Evolutionary conservation across 352 stramenopile genomes (phyloP).

Genomic region (Phytophthora litchii): DNA sequence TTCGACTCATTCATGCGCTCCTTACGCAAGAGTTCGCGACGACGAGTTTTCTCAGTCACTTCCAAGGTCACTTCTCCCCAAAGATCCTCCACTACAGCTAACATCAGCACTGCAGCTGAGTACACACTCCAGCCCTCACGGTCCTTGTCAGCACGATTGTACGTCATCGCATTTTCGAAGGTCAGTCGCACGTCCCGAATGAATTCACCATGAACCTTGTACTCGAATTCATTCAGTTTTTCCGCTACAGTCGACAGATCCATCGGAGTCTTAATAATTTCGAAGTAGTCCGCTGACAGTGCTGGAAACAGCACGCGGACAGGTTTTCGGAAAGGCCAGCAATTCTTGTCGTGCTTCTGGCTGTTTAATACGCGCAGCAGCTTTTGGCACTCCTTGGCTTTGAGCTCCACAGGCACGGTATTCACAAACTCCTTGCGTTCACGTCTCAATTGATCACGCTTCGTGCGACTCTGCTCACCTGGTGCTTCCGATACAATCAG

Average conservation of each 20-base stretch:
- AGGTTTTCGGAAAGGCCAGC: slow-evolving; percentile 85
- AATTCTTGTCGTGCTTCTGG: slow-evolving; percentile 89
- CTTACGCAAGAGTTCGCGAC: slow-evolving; percentile 73
- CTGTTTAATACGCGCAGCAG: slow-evolving; percentile 81
- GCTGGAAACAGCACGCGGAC: slow-evolving; percentile 76
- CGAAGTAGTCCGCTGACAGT: slow-evolving; percentile 78
- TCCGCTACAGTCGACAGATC: slow-evolving; percentile 76
- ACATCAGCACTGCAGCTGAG: slow-evolving; percentile 72
- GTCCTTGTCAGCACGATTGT: slow-evolving; percentile 83
- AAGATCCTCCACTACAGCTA: slow-evolving; percentile 72
- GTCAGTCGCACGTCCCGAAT: slow-evolving; percentile 80
- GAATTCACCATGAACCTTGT: slow-evolving; percentile 84
- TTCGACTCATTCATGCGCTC: slow-evolving; percentile 73
- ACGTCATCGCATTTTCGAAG: slow-evolving; percentile 86
- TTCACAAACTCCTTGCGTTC: slow-evolving; percentile 60
- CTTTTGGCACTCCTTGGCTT: slow-evolving; percentile 84
- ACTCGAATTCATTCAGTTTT: slow-evolving; percentile 71
- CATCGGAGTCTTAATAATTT: slow-evolving; percentile 85
- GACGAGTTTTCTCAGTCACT: slow-evolving; percentile 71
- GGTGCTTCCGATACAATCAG: slow-evolving; percentile 35
- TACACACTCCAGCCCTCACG: slow-evolving; percentile 86
- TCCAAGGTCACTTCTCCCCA: slow-evolving; percentile 85
- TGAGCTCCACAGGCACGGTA: slow-evolving; percentile 69
- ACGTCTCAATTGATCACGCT: slow-evolving; percentile 53
- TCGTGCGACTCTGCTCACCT: slow-evolving; percentile 34